Percentiles rank a stretch among this genome's conserved stretches.
Conservation (phyloP, 352 stramenopile species). For the Detonula confervacea region DNA sequence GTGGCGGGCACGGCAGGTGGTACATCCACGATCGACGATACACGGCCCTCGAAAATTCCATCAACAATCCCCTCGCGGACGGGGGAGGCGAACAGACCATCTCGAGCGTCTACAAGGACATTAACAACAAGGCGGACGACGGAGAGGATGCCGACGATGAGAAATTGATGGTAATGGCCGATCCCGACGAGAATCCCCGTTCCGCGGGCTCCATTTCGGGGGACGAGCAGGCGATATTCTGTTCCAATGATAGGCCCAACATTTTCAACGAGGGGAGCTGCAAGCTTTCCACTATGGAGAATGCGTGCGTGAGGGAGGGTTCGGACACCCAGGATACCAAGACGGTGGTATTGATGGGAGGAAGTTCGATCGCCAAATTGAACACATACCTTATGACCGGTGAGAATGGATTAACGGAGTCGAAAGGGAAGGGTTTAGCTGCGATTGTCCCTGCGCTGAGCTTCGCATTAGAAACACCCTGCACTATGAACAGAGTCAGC, state of each 20-base stretch:
- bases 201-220: slow-evolving; percentile 17
- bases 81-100: slow-evolving; percentile 39
- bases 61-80: slow-evolving; percentile 49
- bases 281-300: slow-evolving; percentile 17
- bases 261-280: slow-evolving; percentile 54
- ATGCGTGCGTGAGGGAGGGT: slow-evolving; percentile 39
- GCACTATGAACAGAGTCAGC: background rate
- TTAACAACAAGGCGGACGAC: slow-evolving; percentile 16
- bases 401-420: background rate
- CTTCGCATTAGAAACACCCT: slow-evolving; percentile 10
- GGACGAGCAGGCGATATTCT: slow-evolving; percentile 49
- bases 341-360: slow-evolving; percentile 19
- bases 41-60: slow-evolving; percentile 47
- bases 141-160: slow-evolving; percentile 10
- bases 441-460: slow-evolving; percentile 11
- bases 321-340: slow-evolving; percentile 17
- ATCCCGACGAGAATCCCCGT: slow-evolving; percentile 48
- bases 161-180: background rate
- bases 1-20: slow-evolving; percentile 22
- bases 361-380: background rate
- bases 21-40: slow-evolving; percentile 46
- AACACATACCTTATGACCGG: background rate
- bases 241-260: slow-evolving; percentile 43
- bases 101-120: slow-evolving; percentile 17
- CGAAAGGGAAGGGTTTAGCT: background rate